Percentiles rank a stretch among this genome's conserved stretches.
These are phyloP conservation scores for Diaporthe capsici DNA, from an alignment of 2,329 filamentous ascomycete species.

Conservation along the genomic window DNA sequence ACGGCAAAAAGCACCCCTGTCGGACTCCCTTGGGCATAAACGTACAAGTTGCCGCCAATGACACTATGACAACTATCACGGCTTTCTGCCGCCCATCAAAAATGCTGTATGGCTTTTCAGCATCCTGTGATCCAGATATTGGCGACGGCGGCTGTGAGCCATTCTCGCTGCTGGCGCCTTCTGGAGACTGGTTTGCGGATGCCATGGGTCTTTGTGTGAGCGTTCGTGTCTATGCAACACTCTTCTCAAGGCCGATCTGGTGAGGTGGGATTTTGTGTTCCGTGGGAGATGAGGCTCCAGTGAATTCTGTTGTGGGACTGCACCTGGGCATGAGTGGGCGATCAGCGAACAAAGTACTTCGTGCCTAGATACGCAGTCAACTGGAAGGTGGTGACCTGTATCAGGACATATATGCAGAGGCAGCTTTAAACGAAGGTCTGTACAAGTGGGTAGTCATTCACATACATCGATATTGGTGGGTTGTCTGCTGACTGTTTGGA, in stretches of 20 bases:
- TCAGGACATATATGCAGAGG: no score
- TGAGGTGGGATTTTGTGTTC: no score
- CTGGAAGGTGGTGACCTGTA: no score
- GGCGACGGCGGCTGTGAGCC: background rate
- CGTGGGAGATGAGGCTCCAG: background rate
- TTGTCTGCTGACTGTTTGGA: background rate
- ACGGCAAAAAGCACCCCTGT: accelerated
- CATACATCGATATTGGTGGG: no score
- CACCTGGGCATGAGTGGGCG: no score
- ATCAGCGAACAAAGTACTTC: no score
- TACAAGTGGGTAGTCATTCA: no score
- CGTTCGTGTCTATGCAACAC: background rate
- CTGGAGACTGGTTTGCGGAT: background rate
- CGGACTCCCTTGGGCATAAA: background rate
- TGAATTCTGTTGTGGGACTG: no score
- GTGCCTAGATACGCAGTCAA: no score
- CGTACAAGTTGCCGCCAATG: slow-evolving; percentile 13
- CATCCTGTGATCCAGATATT: no score
- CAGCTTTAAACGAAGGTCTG: no score
- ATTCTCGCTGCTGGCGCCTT: background rate
- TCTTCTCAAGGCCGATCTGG: no score
- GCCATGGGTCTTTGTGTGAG: background rate
- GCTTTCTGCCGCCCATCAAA: background rate
- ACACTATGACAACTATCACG: slow-evolving; percentile 2
- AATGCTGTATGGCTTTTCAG: background rate